phyloP scores from a whole-genome alignment of 202 grass and related monocot genomes.

The Panicum virgatum region DNA sequence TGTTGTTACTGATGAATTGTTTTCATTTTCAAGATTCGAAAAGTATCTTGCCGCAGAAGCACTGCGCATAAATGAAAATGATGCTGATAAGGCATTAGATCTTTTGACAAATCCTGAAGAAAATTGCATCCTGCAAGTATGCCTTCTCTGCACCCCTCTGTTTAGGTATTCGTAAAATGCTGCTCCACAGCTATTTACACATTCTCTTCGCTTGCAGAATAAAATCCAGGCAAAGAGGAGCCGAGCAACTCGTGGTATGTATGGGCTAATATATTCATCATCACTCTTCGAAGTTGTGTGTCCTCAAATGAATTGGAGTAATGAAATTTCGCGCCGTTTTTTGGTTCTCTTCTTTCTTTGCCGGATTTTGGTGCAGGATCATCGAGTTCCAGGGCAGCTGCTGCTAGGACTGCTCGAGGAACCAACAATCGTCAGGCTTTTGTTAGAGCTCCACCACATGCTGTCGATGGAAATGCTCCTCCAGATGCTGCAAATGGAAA shows the following conservation, averaged over 20 bases:
- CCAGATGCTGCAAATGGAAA: conserved; percentile 4
- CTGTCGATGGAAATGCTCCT: neutral
- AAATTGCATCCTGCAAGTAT: conserved; percentile 81
- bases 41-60: conserved; percentile 88
- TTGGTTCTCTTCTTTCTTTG: conserved; percentile 6
- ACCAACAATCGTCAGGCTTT: conserved; percentile 16
- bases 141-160: conserved; percentile 2
- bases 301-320: neutral
- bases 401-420: conserved; percentile 15
- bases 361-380: conserved; percentile 10
- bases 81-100: conserved; percentile 79
- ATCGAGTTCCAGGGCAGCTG: conserved; percentile 24
- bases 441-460: conserved; percentile 2
- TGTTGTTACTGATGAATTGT: conserved; percentile 29
- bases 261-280: neutral
- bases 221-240: conserved; percentile 64
- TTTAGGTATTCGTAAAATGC: conserved; percentile 13
- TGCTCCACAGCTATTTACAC: conserved; percentile 35
- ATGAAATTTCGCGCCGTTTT: neutral
- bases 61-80: conserved; percentile 86
- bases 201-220: conserved; percentile 42
- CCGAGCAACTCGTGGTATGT: conserved; percentile 40
- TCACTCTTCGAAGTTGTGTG: neutral
- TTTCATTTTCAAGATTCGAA: conserved; percentile 62
- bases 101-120: conserved; percentile 87